These are phyloP conservation scores for Coemansia sp. DNA, from an alignment of 192 early-diverging fungal species.

Conservation along the genomic window DNA sequence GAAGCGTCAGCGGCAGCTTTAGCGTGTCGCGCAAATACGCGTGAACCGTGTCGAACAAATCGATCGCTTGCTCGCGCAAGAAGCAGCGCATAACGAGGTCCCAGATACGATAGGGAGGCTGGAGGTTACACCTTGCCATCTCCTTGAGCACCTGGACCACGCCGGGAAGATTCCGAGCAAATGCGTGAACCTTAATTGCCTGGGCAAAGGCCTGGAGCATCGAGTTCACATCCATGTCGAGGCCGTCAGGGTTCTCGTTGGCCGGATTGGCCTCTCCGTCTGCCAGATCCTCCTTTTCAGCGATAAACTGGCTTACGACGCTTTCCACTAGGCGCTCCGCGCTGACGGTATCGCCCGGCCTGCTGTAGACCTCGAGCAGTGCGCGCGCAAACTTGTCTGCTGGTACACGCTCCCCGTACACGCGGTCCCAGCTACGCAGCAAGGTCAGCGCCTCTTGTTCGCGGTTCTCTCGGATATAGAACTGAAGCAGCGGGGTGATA, in stretches of 20 bases:
- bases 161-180: constrained; percentile 33
- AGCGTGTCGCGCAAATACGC: constrained; percentile 38
- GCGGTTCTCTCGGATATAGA: constrained; percentile 27
- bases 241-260: not conserved
- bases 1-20: constrained; percentile 36
- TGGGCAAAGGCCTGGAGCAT: constrained; percentile 10
- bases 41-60: constrained; percentile 41
- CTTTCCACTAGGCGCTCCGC: constrained; percentile 14
- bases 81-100: constrained; percentile 36
- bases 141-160: constrained; percentile 30
- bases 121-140: constrained; percentile 10
- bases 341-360: constrained; percentile 19
- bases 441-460: constrained; percentile 32
- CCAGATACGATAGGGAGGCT: constrained; percentile 28
- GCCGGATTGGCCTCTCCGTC: not conserved
- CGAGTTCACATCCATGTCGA: not conserved
- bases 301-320: constrained; percentile 1
- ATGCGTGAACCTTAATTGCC: constrained; percentile 24
- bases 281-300: not conserved
- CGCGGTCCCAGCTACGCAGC: constrained; percentile 43
- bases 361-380: constrained; percentile 37
- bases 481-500: constrained; percentile 44
- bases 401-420: constrained; percentile 27
- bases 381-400: constrained; percentile 38
- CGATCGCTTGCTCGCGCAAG: constrained; percentile 43